Percentiles rank a stretch among this genome's conserved stretches.
Evolutionary conservation across 768 basidiomycete genomes (phyloP).

Genomic region (Cystofilobasidium capitatum): DNA sequence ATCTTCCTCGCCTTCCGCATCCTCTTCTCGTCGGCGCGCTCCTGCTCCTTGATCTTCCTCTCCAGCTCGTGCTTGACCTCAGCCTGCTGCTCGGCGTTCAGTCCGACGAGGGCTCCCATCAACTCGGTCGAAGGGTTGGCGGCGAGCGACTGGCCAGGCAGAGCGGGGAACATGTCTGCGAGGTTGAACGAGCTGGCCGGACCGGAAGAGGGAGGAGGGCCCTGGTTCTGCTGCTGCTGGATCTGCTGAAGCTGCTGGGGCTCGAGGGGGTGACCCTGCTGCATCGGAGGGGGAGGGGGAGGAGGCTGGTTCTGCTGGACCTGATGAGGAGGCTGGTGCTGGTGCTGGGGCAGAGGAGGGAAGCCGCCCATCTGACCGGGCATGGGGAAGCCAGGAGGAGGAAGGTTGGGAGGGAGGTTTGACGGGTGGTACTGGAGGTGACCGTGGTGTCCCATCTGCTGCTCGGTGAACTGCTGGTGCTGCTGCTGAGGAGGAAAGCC

Average conservation of each 20-base stretch:
- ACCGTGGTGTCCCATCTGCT: slow-evolving; percentile 28
- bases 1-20: slow-evolving; percentile 32
- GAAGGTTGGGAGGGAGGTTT: slow-evolving; percentile 33
- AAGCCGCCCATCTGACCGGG: slow-evolving; percentile 21
- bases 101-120: slow-evolving; percentile 20
- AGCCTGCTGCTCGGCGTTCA: slow-evolving; percentile 25
- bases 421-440: slow-evolving; percentile 36
- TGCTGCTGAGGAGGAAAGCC: slow-evolving; percentile 24
- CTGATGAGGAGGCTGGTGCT: slow-evolving; percentile 37
- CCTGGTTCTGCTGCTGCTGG: slow-evolving; percentile 16
- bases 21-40: slow-evolving; percentile 31
- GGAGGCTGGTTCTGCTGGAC: slow-evolving; percentile 43
- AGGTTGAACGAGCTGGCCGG: slow-evolving; percentile 19
- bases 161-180: slow-evolving; percentile 27
- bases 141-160: slow-evolving; percentile 21
- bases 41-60: slow-evolving; percentile 32
- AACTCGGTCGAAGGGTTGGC: slow-evolving; percentile 21
- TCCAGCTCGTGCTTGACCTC: slow-evolving; percentile 29
- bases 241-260: slow-evolving; percentile 6
- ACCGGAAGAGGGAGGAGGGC: background rate
- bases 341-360: slow-evolving; percentile 15
- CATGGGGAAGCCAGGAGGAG: slow-evolving; percentile 17
- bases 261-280: slow-evolving; percentile 7
- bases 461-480: slow-evolving; percentile 16
- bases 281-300: slow-evolving; percentile 8